Percentiles rank a stretch among this genome's conserved stretches.
phyloP scores from a whole-genome alignment of 108 stramenopile species.

The Stephanodiscus triporus region DNA sequence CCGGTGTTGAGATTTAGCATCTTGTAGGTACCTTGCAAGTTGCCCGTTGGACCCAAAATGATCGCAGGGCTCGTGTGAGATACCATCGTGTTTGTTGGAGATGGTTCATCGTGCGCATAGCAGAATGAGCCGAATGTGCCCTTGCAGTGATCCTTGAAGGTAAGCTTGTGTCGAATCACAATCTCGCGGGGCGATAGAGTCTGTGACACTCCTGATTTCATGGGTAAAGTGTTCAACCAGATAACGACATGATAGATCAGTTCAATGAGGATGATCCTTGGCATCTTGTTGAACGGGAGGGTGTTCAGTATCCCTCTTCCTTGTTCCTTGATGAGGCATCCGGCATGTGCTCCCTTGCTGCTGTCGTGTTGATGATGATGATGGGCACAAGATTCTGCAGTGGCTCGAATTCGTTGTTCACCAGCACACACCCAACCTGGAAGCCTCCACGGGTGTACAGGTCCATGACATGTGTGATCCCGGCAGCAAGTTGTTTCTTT shows the following conservation, averaged over 20 bases:
- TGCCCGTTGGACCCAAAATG: constrained; percentile 16
- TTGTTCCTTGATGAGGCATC: constrained; percentile 21
- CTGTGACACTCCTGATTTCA: constrained; percentile 21
- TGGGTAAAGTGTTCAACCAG: constrained; percentile 34
- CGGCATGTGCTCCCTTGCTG: constrained; percentile 31
- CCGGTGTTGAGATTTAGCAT: constrained; percentile 24
- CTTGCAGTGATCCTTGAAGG: constrained; percentile 34
- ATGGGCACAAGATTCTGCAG: not conserved
- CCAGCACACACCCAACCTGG: constrained; percentile 1
- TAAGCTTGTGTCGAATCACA: constrained; percentile 3
- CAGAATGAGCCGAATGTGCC: constrained; percentile 30
- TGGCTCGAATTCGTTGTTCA: constrained; percentile 25
- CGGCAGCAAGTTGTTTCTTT: not conserved
- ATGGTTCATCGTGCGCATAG: constrained; percentile 26
- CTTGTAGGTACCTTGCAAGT: constrained; percentile 39
- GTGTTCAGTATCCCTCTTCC: not conserved
- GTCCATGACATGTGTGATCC: not conserved
- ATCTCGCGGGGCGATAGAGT: constrained; percentile 20
- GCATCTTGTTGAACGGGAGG: constrained; percentile 13
- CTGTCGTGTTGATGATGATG: constrained; percentile 21
- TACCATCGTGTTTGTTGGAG: constrained; percentile 17
- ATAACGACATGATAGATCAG: constrained; percentile 14
- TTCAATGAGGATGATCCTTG: constrained; percentile 10
- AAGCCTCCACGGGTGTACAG: constrained; percentile 23
- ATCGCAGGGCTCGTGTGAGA: constrained; percentile 22